These are phyloP conservation scores for Nyctanthes arbortristis DNA, from an alignment of 257 asterid species.

Conservation along the genomic window DNA sequence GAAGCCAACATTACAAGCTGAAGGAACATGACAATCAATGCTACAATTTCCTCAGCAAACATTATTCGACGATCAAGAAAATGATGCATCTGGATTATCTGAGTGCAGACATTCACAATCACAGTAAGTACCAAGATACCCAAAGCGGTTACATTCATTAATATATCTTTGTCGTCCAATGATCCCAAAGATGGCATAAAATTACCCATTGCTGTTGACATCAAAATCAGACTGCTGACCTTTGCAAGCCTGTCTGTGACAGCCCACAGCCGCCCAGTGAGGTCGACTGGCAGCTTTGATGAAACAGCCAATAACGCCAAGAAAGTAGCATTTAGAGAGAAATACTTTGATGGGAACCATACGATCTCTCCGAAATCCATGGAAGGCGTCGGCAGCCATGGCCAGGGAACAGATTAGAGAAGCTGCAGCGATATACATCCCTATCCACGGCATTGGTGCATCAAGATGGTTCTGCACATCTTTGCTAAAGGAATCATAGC, in stretches of 20 bases:
- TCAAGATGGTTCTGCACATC: slow-evolving; percentile 12
- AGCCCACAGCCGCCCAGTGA: neutral
- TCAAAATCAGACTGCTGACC: neutral
- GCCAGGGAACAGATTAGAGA: slow-evolving; percentile 11
- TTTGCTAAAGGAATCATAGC: neutral
- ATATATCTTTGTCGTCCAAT: neutral
- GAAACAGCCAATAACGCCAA: neutral
- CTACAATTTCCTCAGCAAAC: neutral
- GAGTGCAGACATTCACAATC: neutral
- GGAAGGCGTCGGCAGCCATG: slow-evolving; percentile 9
- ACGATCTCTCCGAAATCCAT: neutral
- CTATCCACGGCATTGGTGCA: slow-evolving; percentile 29
- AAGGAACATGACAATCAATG: neutral
- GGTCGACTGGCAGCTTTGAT: slow-evolving; percentile 11
- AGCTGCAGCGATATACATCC: slow-evolving; percentile 20
- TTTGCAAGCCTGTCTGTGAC: neutral
- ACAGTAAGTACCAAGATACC: slow-evolving; percentile 23
- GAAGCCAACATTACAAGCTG: neutral
- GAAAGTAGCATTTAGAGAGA: slow-evolving; percentile 11
- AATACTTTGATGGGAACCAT: slow-evolving; percentile 1
- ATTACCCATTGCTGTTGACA: slow-evolving; percentile 5
- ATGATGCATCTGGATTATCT: neutral
- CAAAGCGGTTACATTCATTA: slow-evolving; percentile 6
- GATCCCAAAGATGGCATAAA: neutral
- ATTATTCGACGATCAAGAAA: neutral